These are phyloP conservation scores for Murraya koenigii DNA, from an alignment of 345 rosid genomes.

Conservation along the genomic window DNA sequence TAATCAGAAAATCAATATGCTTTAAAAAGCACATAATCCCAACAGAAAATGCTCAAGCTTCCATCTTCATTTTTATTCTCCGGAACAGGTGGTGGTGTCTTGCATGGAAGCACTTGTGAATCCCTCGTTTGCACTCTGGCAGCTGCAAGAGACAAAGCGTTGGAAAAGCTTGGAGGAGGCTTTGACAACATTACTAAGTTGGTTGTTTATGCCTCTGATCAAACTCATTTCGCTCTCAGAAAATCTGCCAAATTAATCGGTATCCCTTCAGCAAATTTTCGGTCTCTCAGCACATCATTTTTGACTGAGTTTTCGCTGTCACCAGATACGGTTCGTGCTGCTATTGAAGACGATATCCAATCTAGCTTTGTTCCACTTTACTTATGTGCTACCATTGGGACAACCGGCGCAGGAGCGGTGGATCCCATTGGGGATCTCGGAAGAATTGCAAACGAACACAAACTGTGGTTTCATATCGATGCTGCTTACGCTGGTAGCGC, in stretches of 20 bases:
- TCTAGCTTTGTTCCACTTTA: constrained; percentile 26
- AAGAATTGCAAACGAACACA: constrained; percentile 17
- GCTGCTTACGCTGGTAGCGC: constrained; percentile 35
- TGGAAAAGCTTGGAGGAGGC: constrained; percentile 2
- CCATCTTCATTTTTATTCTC: constrained; percentile 30
- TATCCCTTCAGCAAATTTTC: not conserved
- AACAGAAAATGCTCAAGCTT: constrained; percentile 32
- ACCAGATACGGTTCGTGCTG: not conserved
- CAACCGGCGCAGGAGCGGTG: constrained; percentile 23
- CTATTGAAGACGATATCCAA: not conserved
- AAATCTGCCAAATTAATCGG: constrained; percentile 29
- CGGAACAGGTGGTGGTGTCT: constrained; percentile 36
- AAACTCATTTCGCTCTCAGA: constrained; percentile 25
- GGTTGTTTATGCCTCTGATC: constrained; percentile 37
- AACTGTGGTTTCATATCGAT: constrained; percentile 37
- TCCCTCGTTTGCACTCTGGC: constrained; percentile 27
- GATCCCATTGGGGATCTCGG: constrained; percentile 24
- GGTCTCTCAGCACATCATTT: not conserved
- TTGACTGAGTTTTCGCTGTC: not conserved
- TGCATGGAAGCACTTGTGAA: constrained; percentile 30
- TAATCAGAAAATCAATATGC: no score
- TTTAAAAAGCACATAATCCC: no score
- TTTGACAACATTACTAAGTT: constrained; percentile 16
- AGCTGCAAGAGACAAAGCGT: constrained; percentile 32
- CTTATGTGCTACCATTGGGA: constrained; percentile 29